Base-by-base conservation (phyloP, 345 rosid genomes). In the Alliaria petiolata region DNA sequence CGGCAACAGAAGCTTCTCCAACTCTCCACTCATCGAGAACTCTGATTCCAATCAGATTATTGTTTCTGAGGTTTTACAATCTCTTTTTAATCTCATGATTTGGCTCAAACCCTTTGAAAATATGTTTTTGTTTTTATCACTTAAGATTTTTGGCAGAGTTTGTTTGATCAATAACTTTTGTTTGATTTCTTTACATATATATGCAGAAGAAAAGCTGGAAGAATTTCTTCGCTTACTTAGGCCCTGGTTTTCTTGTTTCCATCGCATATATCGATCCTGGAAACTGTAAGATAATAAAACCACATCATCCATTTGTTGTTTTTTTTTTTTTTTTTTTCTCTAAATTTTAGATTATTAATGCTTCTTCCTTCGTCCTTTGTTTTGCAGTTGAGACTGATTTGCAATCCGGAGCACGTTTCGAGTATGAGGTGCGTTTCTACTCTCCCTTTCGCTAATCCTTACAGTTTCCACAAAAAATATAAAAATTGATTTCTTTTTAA, bases 181-280 rank as follows among this genome's bases (percentile, higher is more conserved):
- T 38, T 43, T 44, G 34, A 13, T 30, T 42, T 51, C 35, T 36
- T 65, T 57, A 6, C 63, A 54, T 65, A 35, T 77, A 51, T 46
- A 17, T 68, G 83, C 93, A 95, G 97, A 86, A 49, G 73, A 89
- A 58, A 80, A 89, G 97, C 83, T 95, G 97, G 99, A 93, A 87
- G 77, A 93, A 88, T 76, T 74, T 93, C 26, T 88, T 95, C 65
- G 83, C 97, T 33, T 95, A 95, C 79, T 80, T 88, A 51, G 97
- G 97, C 66, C 99, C 96, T 12, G 99, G 98, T 45, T 93, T 93
- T 76, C 97, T 93, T 52, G 95, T 93, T 74, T 89, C 91, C 11
- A 91, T 95, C 62, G 99, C 97, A 26, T 95, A 95, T 72, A 95
- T 89, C 67, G 99, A 95, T 74, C 98, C 97, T 60, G 98, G 97